Evolutionary conservation across 768 basidiomycete species (phyloP), one percentile per base, ranked within the genome.

Genomic region (Termitomyces sp.): DNA sequence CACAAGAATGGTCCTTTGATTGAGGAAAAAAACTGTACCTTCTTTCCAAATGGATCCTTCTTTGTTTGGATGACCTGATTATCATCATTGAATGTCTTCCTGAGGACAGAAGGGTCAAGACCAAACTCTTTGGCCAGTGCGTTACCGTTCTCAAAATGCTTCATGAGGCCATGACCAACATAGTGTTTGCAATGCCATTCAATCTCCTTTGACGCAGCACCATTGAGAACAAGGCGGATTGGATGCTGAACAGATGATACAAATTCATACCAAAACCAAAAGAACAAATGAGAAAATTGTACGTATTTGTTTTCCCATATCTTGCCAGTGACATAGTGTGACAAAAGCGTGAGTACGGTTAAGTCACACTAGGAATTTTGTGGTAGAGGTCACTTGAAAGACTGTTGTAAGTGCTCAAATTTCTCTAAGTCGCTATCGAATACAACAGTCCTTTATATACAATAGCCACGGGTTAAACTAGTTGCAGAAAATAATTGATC

Each of bases 131-230:
- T 96, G 20, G 96, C 91, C 45, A 98, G 82, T 46, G 86, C 93
- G 56, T 88, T 88, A 24, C 94, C 94, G 57, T 74, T 87, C 61
- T 94, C 88, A 70, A 93, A 95, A 44, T 85, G 83, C 81, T 95
- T 97, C 96, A 98, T 98, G 62, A 98, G 82, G 1, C 94, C 93
- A 72, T 96, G 91, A 38, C 96, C 96, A 61, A 90, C 88, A 68
- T 98, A 98, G 76, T 97, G 96, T 81, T 97, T 98, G 86, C 93
- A 95, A 72, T 98, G 95, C 95, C 96, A 98, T 74, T 96, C 95
- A 58, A 98, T 98, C 65, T 98, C 91, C 69, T 87, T 90, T 44
- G 91, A 92, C 3, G 96, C 90, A 52, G 84, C 72, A 30, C 92
- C 90, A 68, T 98, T 97, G 62, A 98, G 87, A 45, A 98, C 80